A percentile compares a stretch with the other conserved stretches of the same genome.
Evolutionary conservation across 805 yeast species (phyloP).

Genomic region (Kuraishia hungarica): DNA sequence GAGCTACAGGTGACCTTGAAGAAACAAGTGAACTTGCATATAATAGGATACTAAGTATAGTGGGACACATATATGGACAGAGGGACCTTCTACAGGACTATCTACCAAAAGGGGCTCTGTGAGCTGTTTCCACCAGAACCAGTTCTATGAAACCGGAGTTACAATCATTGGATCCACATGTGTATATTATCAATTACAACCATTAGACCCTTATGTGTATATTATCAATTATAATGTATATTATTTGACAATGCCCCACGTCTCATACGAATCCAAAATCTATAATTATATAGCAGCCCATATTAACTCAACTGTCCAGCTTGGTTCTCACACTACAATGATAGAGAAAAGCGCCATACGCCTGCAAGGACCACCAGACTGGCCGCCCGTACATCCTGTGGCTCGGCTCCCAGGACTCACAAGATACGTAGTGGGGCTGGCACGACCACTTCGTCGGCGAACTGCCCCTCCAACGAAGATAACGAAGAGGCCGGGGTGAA

Average conservation of each 20-base stretch:
- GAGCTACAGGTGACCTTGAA: conserved; percentile 10
- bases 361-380: no score
- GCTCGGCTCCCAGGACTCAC: background rate
- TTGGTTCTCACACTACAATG: no score
- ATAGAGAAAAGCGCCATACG: no score
- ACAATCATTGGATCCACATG: no score
- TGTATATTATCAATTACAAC: no score
- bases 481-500: background rate
- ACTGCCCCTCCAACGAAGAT: background rate
- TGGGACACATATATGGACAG: conserved; percentile 16
- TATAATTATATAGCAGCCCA: no score
- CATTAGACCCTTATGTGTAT: no score
- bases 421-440: background rate
- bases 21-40: conserved; percentile 9
- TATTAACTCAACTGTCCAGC: no score
- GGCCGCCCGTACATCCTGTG: background rate
- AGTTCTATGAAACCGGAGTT: background rate
- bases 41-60: conserved; percentile 12
- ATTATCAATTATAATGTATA: no score
- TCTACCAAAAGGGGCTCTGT: background rate
- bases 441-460: background rate
- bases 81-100: conserved; percentile 12
- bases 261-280: no score
- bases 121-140: background rate
- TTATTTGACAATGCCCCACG: no score